Evolutionary conservation across 2,329 filamentous ascomycete genomes (phyloP).

Genomic region (Celoporthe dispersa): DNA sequence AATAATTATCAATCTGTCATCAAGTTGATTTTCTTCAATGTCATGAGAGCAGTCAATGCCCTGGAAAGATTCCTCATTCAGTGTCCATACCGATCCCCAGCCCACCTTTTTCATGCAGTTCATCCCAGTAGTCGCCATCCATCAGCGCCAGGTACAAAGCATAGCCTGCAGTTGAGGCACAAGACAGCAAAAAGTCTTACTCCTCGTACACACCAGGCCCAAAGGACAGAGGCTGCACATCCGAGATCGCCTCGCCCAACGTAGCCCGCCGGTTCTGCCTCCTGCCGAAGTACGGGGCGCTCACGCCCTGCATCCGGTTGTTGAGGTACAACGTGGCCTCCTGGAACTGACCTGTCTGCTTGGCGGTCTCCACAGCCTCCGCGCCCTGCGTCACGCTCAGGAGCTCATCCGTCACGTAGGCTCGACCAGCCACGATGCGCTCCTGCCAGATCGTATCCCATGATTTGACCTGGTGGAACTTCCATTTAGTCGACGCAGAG

Average conservation of each 20-base stretch:
- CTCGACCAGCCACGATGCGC: slow-evolving; percentile 55
- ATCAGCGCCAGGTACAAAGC: not conserved
- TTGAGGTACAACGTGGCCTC: slow-evolving; percentile 57
- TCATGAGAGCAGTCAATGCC: not conserved
- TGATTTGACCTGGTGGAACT: slow-evolving; percentile 30
- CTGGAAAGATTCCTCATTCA: not conserved
- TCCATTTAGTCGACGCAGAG: slow-evolving; percentile 39
- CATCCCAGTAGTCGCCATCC: not conserved
- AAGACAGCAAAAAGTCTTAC: slow-evolving; percentile 6
- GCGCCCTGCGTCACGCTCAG: slow-evolving; percentile 38
- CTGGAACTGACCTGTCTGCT: slow-evolving; percentile 45
- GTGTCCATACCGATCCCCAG: not conserved
- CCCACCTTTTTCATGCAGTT: not conserved
- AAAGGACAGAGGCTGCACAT: slow-evolving; percentile 36
- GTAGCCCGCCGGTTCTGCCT: slow-evolving; percentile 48
- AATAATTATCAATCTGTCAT: too few relatives aligned
- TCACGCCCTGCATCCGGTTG: slow-evolving; percentile 50
- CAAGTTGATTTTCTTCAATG: not conserved
- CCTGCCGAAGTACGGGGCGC: slow-evolving; percentile 49
- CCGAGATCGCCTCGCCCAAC: slow-evolving; percentile 47
- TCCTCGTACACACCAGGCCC: slow-evolving; percentile 36
- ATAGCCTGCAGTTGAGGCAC: not conserved
- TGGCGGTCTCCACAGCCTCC: slow-evolving; percentile 34
- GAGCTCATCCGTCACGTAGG: slow-evolving; percentile 60
- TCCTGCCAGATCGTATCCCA: slow-evolving; percentile 42